phyloP scores from a whole-genome alignment of 495 filamentous ascomycete genomes.

The Margaritispora aquatica region DNA sequence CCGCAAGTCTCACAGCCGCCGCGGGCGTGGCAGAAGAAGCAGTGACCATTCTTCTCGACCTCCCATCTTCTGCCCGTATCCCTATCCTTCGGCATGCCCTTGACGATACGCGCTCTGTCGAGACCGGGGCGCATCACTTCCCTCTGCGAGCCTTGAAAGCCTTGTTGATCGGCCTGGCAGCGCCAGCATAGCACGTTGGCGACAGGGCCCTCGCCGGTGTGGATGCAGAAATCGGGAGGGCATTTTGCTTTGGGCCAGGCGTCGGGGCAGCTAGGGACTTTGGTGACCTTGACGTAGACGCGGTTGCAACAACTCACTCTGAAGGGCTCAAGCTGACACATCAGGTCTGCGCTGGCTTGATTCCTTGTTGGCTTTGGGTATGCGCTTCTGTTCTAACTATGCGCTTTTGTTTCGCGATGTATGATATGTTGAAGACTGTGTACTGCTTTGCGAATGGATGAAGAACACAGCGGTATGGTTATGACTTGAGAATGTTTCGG shows the following conservation, averaged over 20 bases:
- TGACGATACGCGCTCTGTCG: slow-evolving; percentile 12
- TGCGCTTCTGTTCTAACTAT: too few relatives aligned
- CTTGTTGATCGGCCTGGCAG: slow-evolving; percentile 5
- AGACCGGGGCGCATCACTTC: slow-evolving; percentile 15
- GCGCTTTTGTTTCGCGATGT: too few relatives aligned
- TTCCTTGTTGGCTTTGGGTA: too few relatives aligned
- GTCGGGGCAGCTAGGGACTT: slow-evolving; percentile 16
- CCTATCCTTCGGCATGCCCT: slow-evolving; percentile 8
- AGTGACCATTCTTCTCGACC: slow-evolving; percentile 9
- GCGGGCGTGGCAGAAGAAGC: slow-evolving; percentile 13
- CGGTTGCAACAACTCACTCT: slow-evolving; percentile 18
- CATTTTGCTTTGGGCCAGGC: slow-evolving; percentile 19
- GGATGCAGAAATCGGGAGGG: slow-evolving; percentile 20
- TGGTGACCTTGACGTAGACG: slow-evolving; percentile 11
- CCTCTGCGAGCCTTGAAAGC: background rate
- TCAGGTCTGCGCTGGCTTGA: too few relatives aligned
- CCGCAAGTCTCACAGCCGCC: background rate
- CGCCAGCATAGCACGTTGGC: slow-evolving; percentile 16
- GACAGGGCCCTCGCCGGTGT: background rate
- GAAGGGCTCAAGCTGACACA: slow-evolving; percentile 21
- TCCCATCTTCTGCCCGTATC: slow-evolving; percentile 3
- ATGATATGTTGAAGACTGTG: too few relatives aligned
- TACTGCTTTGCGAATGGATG: background rate
- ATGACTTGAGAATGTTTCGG: background rate
- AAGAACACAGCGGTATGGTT: background rate